phyloP scores from a whole-genome alignment of 2,329 filamentous ascomycete species.

The Plectosphaerella cucumerina region DNA sequence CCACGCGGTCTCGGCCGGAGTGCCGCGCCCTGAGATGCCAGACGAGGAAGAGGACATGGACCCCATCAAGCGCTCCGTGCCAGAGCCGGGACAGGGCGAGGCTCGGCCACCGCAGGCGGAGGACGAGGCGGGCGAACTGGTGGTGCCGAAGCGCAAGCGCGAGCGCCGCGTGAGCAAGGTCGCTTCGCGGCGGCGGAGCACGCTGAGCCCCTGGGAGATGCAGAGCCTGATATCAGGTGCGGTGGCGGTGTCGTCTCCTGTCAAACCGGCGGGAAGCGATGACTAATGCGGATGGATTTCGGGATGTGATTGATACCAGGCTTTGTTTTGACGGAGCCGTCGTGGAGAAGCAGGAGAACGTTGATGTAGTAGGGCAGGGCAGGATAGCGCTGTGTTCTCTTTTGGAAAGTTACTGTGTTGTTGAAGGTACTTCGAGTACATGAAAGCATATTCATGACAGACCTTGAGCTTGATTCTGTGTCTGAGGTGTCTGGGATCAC shows the following conservation, averaged over 20 bases:
- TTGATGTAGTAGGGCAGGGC: too few relatives aligned
- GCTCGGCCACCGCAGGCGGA: constrained; percentile 7
- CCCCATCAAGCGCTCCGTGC: constrained; percentile 24
- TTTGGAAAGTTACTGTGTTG: neutral
- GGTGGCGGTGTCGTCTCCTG: constrained; percentile 9
- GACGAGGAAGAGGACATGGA: constrained; percentile 23
- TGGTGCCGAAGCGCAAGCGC: constrained; percentile 40
- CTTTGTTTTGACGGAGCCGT: neutral
- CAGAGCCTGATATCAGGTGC: constrained; percentile 54
- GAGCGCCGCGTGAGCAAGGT: constrained; percentile 50
- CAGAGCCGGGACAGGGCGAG: neutral
- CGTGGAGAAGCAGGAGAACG: too few relatives aligned
- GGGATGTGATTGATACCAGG: neutral
- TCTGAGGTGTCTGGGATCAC: too few relatives aligned
- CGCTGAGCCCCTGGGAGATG: constrained; percentile 71
- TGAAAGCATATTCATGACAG: too few relatives aligned
- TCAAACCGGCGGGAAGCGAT: neutral
- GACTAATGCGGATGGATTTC: neutral
- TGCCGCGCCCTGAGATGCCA: constrained; percentile 1
- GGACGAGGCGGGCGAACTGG: constrained; percentile 13
- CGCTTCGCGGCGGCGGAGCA: constrained; percentile 65
- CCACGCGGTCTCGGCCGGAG: neutral
- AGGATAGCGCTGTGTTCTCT: too few relatives aligned
- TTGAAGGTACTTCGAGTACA: too few relatives aligned
- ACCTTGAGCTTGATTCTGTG: too few relatives aligned